A percentile compares a stretch with the other conserved stretches of the same genome.
Evolutionary conservation across 1,284 basidiomycete genomes (phyloP).

Genomic region (Ceratobasidium sp.): DNA sequence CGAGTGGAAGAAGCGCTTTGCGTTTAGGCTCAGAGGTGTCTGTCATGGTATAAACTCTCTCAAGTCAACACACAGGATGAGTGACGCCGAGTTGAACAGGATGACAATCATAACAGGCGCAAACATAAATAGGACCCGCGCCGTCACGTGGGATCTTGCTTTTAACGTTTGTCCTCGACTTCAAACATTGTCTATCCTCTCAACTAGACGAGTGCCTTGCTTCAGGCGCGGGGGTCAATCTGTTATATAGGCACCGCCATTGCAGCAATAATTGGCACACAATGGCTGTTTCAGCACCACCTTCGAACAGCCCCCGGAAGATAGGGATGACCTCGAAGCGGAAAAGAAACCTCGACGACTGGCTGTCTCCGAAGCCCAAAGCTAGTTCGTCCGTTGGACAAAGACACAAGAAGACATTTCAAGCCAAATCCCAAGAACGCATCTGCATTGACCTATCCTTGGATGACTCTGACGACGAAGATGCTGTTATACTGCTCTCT

Average conservation of each 20-base stretch:
- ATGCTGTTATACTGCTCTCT: neutral
- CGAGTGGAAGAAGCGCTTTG: neutral
- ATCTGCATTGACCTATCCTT: slow-evolving; percentile 30
- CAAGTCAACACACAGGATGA: neutral
- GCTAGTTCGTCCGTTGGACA: neutral
- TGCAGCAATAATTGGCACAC: neutral
- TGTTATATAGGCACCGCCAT: no score
- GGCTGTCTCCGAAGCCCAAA: slow-evolving; percentile 16
- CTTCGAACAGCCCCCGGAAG: neutral
- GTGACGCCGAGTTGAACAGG: neutral
- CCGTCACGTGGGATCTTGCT: neutral
- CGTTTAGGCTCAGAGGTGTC: neutral
- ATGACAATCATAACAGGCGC: neutral
- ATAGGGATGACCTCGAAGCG: neutral
- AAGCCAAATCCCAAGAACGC: neutral
- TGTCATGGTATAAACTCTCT: neutral
- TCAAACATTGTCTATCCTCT: no score
- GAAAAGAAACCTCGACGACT: slow-evolving; percentile 38
- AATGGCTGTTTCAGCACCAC: neutral
- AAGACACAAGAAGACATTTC: neutral
- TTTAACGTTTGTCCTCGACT: neutral
- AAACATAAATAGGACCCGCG: neutral
- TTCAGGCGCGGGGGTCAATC: no score
- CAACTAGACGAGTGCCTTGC: no score
- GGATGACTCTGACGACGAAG: slow-evolving; percentile 35